These are phyloP conservation scores for Talaromyces albobiverticillius DNA, from an alignment of 2,329 filamentous ascomycete genomes.

Conservation along the genomic window DNA sequence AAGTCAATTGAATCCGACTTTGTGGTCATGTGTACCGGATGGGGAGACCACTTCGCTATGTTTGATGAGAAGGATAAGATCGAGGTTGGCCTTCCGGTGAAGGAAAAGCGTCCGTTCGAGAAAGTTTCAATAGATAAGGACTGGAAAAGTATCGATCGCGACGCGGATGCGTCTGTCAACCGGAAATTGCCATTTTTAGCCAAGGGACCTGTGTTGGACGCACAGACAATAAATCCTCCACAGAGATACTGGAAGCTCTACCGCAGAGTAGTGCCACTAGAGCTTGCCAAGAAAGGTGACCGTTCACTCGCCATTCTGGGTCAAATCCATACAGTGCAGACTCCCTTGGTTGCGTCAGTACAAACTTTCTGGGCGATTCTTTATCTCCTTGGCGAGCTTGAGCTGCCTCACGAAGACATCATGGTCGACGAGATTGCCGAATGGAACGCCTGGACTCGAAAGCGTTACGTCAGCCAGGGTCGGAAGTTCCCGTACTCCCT, in stretches of 20 bases:
- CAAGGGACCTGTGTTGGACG: too few relatives aligned
- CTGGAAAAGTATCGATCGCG: too few relatives aligned
- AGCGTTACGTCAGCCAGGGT: constrained; percentile 31
- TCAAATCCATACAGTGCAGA: constrained; percentile 28
- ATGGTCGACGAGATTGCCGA: constrained; percentile 30
- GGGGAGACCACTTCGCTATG: neutral
- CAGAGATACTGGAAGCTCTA: neutral
- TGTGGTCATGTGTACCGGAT: neutral
- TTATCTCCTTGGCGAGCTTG: constrained; percentile 25
- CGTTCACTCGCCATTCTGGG: constrained; percentile 32
- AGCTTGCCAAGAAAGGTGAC: constrained; percentile 26
- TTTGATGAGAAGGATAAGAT: neutral
- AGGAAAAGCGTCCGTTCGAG: neutral
- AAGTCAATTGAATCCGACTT: neutral
- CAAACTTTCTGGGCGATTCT: constrained; percentile 32
- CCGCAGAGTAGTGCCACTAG: constrained; percentile 10
- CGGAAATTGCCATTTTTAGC: too few relatives aligned
- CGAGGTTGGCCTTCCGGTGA: neutral
- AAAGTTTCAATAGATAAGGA: too few relatives aligned
- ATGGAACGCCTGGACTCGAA: constrained; percentile 33
- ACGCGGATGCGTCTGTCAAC: too few relatives aligned
- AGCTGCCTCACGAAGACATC: constrained; percentile 21
- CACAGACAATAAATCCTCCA: too few relatives aligned
- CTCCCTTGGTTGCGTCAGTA: constrained; percentile 25
- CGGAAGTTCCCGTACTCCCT: constrained; percentile 29